Evolutionary conservation across 768 basidiomycete genomes (phyloP).

Genomic region (Kwoniella bestiolae): DNA sequence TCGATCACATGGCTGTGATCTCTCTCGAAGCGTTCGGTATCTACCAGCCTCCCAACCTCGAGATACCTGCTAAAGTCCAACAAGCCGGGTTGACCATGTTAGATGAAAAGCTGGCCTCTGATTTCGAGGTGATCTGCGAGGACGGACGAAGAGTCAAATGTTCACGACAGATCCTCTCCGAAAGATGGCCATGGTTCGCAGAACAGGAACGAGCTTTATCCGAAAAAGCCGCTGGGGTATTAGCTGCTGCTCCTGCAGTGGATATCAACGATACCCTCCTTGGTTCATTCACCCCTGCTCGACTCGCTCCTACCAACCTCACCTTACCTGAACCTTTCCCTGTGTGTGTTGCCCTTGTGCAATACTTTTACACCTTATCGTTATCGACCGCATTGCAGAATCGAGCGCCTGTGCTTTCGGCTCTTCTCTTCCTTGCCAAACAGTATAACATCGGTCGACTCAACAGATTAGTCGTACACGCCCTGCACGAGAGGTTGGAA

Average conservation of each 20-base stretch:
- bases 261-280: constrained; percentile 45
- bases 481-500: constrained; percentile 85
- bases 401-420: constrained; percentile 83
- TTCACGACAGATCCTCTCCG: constrained; percentile 80
- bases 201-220: constrained; percentile 31
- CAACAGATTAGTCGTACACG: constrained; percentile 81
- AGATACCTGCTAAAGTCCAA: constrained; percentile 73
- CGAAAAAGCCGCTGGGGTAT: constrained; percentile 13
- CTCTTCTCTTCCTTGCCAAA: constrained; percentile 78
- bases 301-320: constrained; percentile 77
- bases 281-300: constrained; percentile 57
- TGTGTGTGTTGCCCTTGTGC: constrained; percentile 82
- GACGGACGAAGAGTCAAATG: constrained; percentile 82
- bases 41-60: constrained; percentile 75
- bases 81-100: constrained; percentile 81
- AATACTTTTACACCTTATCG: constrained; percentile 89
- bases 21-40: constrained; percentile 95
- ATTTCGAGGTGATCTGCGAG: constrained; percentile 91
- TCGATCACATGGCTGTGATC: constrained; percentile 82
- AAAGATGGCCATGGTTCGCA: constrained; percentile 92
- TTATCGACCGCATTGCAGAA: constrained; percentile 90
- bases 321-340: constrained; percentile 87
- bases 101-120: constrained; percentile 77
- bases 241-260: constrained; percentile 30
- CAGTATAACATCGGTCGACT: constrained; percentile 81